Percentiles rank a stretch among this genome's conserved stretches.
Evolutionary conservation across 2,329 filamentous ascomycete species (phyloP).

Genomic region (Colletotrichum ledebouriae): DNA sequence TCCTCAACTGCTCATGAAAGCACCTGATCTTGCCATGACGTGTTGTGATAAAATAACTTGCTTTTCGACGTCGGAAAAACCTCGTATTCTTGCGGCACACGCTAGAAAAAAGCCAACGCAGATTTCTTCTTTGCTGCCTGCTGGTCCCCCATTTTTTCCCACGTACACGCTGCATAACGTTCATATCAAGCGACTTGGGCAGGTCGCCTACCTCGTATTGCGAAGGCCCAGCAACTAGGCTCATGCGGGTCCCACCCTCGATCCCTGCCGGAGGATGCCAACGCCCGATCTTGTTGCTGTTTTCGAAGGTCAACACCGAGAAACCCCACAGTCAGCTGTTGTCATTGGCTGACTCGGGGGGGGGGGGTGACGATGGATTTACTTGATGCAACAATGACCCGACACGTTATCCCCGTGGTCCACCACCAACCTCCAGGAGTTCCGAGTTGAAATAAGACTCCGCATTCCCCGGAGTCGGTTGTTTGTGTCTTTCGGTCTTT

Average conservation of each 20-base stretch:
- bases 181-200: not conserved
- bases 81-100: not conserved
- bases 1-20: too few species aligned
- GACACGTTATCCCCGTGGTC: constrained; percentile 7
- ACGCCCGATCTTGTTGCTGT: constrained; percentile 9
- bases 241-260: constrained; percentile 18
- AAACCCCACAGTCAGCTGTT: constrained; percentile 25
- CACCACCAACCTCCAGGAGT: constrained; percentile 11
- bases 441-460: constrained; percentile 17
- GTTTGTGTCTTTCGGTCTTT: not conserved
- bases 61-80: not conserved
- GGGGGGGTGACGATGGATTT: not conserved
- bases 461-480: constrained; percentile 16
- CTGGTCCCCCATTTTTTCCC: not conserved
- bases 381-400: constrained; percentile 31
- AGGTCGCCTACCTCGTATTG: constrained; percentile 30
- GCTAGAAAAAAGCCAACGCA: too few species aligned
- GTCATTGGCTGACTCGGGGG: constrained; percentile 22
- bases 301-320: constrained; percentile 24
- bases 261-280: constrained; percentile 28
- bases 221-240: constrained; percentile 26
- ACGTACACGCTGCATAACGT: constrained; percentile 6
- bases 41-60: too few species aligned
- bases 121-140: not conserved
- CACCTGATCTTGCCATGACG: too few species aligned